These are phyloP conservation scores for Bocquillonia castaneifolia DNA, from an alignment of 441 rosid species.

Conservation along the genomic window DNA sequence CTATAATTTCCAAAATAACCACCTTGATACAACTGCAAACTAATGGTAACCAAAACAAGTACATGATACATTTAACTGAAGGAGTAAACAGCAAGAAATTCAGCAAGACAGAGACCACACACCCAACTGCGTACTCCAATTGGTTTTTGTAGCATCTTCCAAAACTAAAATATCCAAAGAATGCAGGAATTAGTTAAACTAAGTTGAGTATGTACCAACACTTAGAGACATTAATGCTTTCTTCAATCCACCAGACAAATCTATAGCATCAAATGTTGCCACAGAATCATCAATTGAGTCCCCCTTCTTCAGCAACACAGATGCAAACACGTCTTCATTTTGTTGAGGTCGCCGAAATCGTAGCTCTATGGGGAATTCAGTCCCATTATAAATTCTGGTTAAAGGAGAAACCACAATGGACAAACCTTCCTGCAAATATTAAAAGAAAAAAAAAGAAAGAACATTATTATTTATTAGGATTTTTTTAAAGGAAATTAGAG, in stretches of 20 bases:
- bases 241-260: slow-evolving; percentile 68
- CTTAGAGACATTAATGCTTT: slow-evolving; percentile 82
- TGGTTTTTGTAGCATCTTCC: not conserved
- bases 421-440: slow-evolving; percentile 67
- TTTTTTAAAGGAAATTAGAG: slow-evolving; percentile 7
- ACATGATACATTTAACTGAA: not conserved
- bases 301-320: slow-evolving; percentile 63
- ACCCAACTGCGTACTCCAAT: not conserved
- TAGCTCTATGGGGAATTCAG: slow-evolving; percentile 71
- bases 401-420: slow-evolving; percentile 82
- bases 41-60: not conserved
- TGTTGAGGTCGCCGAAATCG: slow-evolving; percentile 71
- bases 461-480: not conserved
- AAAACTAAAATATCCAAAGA: not conserved
- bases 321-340: slow-evolving; percentile 53
- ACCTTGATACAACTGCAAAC: not conserved
- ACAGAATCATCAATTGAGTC: slow-evolving; percentile 83
- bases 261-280: slow-evolving; percentile 75
- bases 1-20: not conserved
- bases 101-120: slow-evolving; percentile 3
- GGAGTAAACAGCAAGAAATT: not conserved
- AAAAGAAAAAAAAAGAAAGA: slow-evolving; percentile 7
- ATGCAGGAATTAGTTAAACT: slow-evolving; percentile 7
- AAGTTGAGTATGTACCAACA: slow-evolving; percentile 52
- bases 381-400: slow-evolving; percentile 79